Conservation (phyloP, 1,139 yeast species). For the Geotrichum reessii region DNA sequence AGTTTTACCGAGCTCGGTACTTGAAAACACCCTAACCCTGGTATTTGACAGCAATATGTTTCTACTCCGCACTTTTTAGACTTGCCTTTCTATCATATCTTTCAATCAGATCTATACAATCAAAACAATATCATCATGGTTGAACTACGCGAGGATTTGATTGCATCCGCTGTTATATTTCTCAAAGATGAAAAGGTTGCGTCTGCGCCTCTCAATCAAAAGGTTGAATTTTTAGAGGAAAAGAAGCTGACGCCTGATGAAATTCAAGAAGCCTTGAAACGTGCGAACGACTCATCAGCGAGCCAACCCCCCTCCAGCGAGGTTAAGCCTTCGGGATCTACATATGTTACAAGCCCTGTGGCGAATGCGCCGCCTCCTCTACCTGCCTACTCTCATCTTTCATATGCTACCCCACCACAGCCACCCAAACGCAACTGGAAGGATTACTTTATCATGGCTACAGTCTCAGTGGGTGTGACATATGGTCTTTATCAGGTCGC, state of each 20-base stretch:
- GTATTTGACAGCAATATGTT: not conserved
- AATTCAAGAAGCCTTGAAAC: conserved; percentile 69
- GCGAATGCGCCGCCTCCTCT: conserved; percentile 18
- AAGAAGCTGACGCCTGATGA: conserved; percentile 79
- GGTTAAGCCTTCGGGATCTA: conserved; percentile 19
- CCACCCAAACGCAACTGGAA: conserved; percentile 90
- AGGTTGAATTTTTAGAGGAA: conserved; percentile 78
- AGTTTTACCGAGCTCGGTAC: conserved; percentile 1
- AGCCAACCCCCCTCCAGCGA: conserved; percentile 16
- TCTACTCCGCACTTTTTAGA: not conserved
- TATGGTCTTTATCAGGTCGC: conserved; percentile 87
- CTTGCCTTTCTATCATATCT: not conserved
- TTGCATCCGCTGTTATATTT: conserved; percentile 74
- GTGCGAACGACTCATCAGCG: conserved; percentile 39
- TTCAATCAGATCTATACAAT: not conserved
- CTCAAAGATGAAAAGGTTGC: conserved; percentile 71
- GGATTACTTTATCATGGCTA: conserved; percentile 94
- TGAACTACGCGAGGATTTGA: conserved; percentile 59
- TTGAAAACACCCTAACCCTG: not conserved
- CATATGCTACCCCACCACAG: conserved; percentile 54
- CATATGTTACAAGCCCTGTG: conserved; percentile 23
- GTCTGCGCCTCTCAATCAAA: conserved; percentile 71
- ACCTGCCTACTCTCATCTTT: conserved; percentile 24
- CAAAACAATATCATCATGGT: conserved; percentile 3
- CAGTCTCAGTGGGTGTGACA: conserved; percentile 85